Percentiles rank a stretch among this genome's conserved stretches.
Conservation (phyloP, 176 grass and related monocot genomes). For the Carex myosuroides region DNA sequence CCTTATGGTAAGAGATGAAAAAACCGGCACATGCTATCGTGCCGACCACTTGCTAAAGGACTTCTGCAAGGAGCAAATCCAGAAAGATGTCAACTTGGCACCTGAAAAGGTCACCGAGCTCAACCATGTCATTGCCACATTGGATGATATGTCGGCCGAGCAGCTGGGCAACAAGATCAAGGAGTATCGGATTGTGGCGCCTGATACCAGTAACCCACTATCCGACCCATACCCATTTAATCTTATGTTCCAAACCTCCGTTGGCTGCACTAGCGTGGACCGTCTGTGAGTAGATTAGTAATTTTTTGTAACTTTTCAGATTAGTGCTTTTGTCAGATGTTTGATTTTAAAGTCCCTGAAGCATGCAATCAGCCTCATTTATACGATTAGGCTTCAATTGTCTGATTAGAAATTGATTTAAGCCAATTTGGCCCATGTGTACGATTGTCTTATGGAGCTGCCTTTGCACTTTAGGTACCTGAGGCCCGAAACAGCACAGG, state of each 20-base stretch:
- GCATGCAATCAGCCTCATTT: neutral
- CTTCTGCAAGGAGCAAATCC: conserved; percentile 81
- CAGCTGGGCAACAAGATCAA: conserved; percentile 72
- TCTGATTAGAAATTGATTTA: no score
- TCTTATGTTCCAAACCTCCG: conserved; percentile 97
- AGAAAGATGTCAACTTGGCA: conserved; percentile 44
- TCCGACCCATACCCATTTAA: conserved; percentile 89
- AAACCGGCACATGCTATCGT: conserved; percentile 76
- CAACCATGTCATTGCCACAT: conserved; percentile 53
- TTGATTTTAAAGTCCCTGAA: neutral
- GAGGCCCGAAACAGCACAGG: no score
- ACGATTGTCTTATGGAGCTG: neutral
- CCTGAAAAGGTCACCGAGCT: conserved; percentile 42
- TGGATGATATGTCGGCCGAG: conserved; percentile 88
- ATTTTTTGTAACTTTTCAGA: neutral
- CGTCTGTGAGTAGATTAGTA: conserved; percentile 38
- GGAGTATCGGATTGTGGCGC: conserved; percentile 77
- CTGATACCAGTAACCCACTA: conserved; percentile 80
- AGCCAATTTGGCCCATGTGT: neutral
- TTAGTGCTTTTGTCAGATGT: neutral
- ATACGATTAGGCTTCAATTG: neutral
- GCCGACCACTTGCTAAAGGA: conserved; percentile 93
- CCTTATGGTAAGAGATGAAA: conserved; percentile 91
- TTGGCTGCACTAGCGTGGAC: conserved; percentile 71
- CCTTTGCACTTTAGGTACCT: conserved; percentile 5